Percentiles rank a stretch among this genome's conserved stretches.
phyloP scores from a whole-genome alignment of 2,329 filamentous ascomycete genomes.

The Thelonectria discophora region DNA sequence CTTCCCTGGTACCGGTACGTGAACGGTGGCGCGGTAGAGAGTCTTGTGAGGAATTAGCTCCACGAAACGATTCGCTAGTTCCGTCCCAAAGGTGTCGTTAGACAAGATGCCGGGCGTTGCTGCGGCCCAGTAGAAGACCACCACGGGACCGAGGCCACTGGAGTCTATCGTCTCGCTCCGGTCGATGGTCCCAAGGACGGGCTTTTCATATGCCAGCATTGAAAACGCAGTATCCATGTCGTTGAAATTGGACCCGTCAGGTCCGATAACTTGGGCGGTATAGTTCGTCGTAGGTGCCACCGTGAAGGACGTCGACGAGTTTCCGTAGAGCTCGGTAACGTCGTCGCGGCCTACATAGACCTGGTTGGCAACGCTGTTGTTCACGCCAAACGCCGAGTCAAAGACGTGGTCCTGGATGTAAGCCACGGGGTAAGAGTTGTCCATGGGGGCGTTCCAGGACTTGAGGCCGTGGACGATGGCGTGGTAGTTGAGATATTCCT shows the following conservation, averaged over 20 bases:
- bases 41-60: neutral
- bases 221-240: conserved; percentile 10
- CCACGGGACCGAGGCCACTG: neutral
- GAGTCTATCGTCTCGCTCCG: too few relatives aligned
- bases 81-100: conserved; percentile 8
- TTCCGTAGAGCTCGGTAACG: conserved; percentile 11
- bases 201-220: conserved; percentile 4
- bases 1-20: conserved; percentile 1
- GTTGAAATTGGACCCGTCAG: conserved; percentile 12
- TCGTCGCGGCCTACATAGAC: conserved; percentile 13
- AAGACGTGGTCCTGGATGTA: conserved; percentile 5
- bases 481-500: conserved; percentile 14
- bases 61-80: neutral
- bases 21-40: conserved; percentile 5
- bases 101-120: neutral
- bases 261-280: conserved; percentile 6
- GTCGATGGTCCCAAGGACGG: neutral
- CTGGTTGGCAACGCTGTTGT: conserved; percentile 13
- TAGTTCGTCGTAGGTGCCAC: conserved; percentile 2
- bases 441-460: conserved; percentile 7
- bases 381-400: conserved; percentile 13
- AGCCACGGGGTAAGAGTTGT: conserved; percentile 1
- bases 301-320: conserved; percentile 5
- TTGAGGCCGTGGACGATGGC: conserved; percentile 12
- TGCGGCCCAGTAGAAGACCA: conserved; percentile 7